Evolutionary conservation across 164 flowering plant genomes (phyloP), one percentile per base, ranked within the genome.

Genomic region (Stephania yunnanensis): DNA sequence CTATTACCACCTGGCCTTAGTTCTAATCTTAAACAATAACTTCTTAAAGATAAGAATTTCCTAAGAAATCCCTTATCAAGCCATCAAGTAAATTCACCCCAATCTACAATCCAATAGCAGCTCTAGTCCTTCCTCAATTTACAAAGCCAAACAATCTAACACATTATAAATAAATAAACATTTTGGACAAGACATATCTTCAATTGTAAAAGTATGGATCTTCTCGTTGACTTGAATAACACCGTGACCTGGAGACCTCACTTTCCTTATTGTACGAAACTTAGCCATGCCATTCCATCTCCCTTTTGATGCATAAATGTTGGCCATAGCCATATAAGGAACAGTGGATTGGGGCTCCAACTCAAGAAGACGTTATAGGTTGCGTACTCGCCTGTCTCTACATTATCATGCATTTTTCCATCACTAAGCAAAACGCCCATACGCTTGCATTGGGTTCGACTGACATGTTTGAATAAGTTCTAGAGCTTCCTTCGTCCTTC

Each of bases 321-420:
- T 90, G 1, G 92, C 89, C 89, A 90, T 83, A 75, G 83, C 87
- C 44, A 90, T 91, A 78, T 88, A 88, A 5, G 89, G 82, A 30
- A 81, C 91, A 45, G 91, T 87, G 63, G 75, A 72, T n/a, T 77
- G 68, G 0, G 90, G 89, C 61, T 89, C 88, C 67, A 89, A 63
- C 72, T 78, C 74, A 65, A 87, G 72, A 44, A 90, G 87, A 46
- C 50, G 76, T 44, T 25, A 1, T 25, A 1, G 30, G 90, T 87
- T 19, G 76, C 94, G 69, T 78, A 75, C 72, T 85, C 83, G 20
- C 84, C 92, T 8, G 82, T 75, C 75, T 85, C 87, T 15, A 82
- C 12, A 44, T 86, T 80, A 5, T 71, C 77, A 77, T 89, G 89
- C 76, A 84, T 79, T 79, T 83, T 87, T 80, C 94, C 87, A 75